Base-by-base conservation (phyloP, 2,329 filamentous ascomycete species). In the Colletotrichum shisoi region DNA sequence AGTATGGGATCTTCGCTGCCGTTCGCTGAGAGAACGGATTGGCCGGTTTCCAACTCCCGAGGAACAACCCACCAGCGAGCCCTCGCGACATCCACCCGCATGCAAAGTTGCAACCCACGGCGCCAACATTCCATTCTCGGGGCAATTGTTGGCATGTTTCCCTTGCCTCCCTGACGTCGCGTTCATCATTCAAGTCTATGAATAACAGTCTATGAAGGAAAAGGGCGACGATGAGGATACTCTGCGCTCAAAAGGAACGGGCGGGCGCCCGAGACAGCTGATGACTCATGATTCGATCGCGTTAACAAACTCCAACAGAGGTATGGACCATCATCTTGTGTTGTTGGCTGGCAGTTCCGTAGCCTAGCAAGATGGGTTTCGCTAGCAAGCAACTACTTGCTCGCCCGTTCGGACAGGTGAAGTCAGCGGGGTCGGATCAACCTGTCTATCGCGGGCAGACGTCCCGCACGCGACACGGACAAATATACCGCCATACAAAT, bases 1-100 rank as follows among this genome's bases (percentile, higher is more conserved):
- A 66, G 37, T 57, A 56, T 68, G 53, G 56, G 65, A 68, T 68
- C 65, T 61, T 45, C 65, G 45, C 65, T 60, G 54, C 54, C 59
- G 59, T 42, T 39, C 12, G 34, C 48, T 42, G 12, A 31, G 57
- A 8, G 37, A 60, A 57, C 62, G 57, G 40, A 49, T 39, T 65
- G 57, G 57, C 49, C 37, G 49, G 49, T 37, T 39, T 37, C 40
- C 57, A 54, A 51, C 42, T 51, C n/a, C 34, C 39, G 34, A 49
- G 48, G 57, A 46, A 21, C 40, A 31, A 12, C 39, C 57, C 62
- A 19, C 45, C 34, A 21, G 34, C 15, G 12, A 49, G 44, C 12
- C 27, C 42, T 44, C 42, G 31, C 40, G 6, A 27, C 57, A 19
- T 46, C 57, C 46, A 61, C 57, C 17, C 31, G 21, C 34, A 46